phyloP scores from a whole-genome alignment of 495 filamentous ascomycete species.

The Cercophora sp. region DNA sequence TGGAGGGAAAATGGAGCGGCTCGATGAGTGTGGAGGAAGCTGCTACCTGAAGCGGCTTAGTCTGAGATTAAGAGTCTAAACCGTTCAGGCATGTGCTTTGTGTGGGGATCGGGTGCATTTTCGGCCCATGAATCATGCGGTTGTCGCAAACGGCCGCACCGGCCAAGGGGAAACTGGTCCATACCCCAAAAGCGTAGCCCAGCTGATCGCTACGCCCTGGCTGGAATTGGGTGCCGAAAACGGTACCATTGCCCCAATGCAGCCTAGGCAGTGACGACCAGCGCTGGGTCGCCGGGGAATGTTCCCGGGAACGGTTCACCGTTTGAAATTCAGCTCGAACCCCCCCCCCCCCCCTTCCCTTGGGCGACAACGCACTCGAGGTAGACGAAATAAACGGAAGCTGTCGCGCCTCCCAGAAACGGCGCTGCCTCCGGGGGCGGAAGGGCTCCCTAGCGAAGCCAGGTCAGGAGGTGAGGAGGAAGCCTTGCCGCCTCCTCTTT shows the following conservation, averaged over 20 bases:
- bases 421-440: constrained; percentile 19
- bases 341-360: no score
- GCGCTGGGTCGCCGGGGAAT: constrained; percentile 22
- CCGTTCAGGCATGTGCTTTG: neutral
- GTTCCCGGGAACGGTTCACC: constrained; percentile 13
- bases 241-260: constrained; percentile 20
- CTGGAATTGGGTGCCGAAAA: constrained; percentile 14
- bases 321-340: neutral
- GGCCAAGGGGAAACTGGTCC: constrained; percentile 15
- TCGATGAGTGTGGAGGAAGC: neutral
- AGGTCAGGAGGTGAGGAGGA: constrained; percentile 31
- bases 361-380: no score
- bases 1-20: neutral
- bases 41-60: constrained; percentile 10
- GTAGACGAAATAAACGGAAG: constrained; percentile 8
- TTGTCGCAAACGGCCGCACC: constrained; percentile 24
- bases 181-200: constrained; percentile 25
- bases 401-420: constrained; percentile 15
- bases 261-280: neutral
- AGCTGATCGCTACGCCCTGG: constrained; percentile 15
- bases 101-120: constrained; percentile 21
- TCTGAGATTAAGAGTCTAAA: neutral
- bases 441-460: neutral
- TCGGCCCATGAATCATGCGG: constrained; percentile 24
- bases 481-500: constrained; percentile 27